Evolutionary conservation across 2,329 filamentous ascomycete genomes (phyloP).

Genomic region (Penicillium psychrosexuale): DNA sequence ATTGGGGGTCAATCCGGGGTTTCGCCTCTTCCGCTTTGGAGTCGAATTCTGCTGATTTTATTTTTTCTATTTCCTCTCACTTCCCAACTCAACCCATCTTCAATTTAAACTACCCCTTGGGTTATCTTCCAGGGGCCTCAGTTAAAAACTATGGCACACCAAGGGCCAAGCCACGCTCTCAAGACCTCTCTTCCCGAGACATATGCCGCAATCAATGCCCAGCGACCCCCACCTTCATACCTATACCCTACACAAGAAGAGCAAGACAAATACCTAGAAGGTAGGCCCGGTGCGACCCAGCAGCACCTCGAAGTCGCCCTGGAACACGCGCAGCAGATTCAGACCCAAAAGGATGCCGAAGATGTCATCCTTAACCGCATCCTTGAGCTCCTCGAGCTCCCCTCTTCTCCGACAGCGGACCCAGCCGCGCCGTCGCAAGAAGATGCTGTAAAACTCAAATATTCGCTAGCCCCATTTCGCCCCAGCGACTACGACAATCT

Average conservation of each 20-base stretch:
- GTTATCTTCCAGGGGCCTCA: background rate
- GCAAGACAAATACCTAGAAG: slow-evolving; percentile 26
- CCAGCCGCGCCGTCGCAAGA: slow-evolving; percentile 53
- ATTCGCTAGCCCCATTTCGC: slow-evolving; percentile 69
- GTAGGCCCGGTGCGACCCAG: slow-evolving; percentile 44
- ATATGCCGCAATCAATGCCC: slow-evolving; percentile 44
- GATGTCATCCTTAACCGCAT: slow-evolving; percentile 68
- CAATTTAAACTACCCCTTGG: background rate
- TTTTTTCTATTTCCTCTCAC: background rate
- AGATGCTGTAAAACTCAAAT: slow-evolving; percentile 65
- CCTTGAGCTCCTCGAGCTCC: slow-evolving; percentile 66
- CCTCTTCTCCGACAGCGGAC: slow-evolving; percentile 52
- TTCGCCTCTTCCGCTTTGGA: slow-evolving; percentile 5
- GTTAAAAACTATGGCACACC: slow-evolving; percentile 16
- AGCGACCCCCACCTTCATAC: slow-evolving; percentile 34
- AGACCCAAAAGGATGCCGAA: slow-evolving; percentile 77
- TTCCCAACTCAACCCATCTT: background rate
- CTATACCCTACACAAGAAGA: slow-evolving; percentile 28
- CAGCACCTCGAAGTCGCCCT: slow-evolving; percentile 63
- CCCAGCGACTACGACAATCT: slow-evolving; percentile 86
- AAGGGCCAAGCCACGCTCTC: slow-evolving; percentile 52
- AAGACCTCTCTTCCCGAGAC: slow-evolving; percentile 54
- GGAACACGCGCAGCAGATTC: slow-evolving; percentile 76
- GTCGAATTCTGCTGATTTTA: background rate
- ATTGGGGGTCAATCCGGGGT: background rate